Evolutionary conservation across 2,329 filamentous ascomycete genomes (phyloP).

Genomic region (Penicillium corylophilum): DNA sequence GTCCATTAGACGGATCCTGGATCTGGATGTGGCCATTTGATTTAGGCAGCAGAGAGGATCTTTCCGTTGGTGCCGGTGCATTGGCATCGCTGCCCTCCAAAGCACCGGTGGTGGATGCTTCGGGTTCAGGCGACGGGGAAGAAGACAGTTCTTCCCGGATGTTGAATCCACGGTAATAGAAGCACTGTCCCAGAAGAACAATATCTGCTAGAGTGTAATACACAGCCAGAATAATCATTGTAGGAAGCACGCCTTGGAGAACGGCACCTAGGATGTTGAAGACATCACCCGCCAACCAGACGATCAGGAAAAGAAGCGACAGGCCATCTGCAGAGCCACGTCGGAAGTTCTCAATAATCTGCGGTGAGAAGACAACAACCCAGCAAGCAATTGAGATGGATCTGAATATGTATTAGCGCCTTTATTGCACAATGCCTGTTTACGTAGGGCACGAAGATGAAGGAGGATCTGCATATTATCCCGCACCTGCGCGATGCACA

Average conservation of each 20-base stretch:
- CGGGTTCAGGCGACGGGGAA: constrained; percentile 14
- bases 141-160: constrained; percentile 32
- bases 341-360: constrained; percentile 93
- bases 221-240: constrained; percentile 91
- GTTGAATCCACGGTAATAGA: constrained; percentile 87
- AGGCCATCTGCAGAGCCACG: constrained; percentile 82
- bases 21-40: constrained; percentile 16
- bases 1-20: constrained; percentile 2
- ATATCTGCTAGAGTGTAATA: constrained; percentile 93
- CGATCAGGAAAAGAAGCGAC: constrained; percentile 84
- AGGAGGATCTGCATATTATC: not conserved
- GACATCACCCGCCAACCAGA: constrained; percentile 92
- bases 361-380: constrained; percentile 96
- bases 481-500: not conserved
- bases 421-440: not conserved
- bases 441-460: not conserved
- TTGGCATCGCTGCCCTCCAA: constrained; percentile 21
- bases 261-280: constrained; percentile 96
- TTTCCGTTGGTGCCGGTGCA: constrained; percentile 27
- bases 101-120: constrained; percentile 8
- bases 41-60: constrained; percentile 29
- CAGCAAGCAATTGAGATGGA: constrained; percentile 97
- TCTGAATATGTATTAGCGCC: constrained; percentile 45
- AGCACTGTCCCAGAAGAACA: constrained; percentile 83
- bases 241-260: constrained; percentile 85